Evolutionary conservation across 2,329 filamentous ascomycete species (phyloP).

Genomic region (Cytospora piceae): DNA sequence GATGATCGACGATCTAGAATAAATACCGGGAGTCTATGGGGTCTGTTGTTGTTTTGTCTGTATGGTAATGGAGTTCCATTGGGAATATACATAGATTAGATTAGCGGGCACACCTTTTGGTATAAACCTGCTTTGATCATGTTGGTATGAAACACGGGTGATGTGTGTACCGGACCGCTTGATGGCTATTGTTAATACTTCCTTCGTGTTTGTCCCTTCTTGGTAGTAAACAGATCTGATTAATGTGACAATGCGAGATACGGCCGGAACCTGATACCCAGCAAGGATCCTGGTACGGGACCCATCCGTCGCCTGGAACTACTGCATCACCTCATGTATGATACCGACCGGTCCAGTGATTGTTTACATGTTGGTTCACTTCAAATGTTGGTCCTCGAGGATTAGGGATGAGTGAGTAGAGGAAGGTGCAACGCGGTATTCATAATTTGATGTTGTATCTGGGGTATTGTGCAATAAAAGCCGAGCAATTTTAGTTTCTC

Average conservation of each 20-base stretch:
- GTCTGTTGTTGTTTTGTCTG: neutral
- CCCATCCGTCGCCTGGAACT: neutral
- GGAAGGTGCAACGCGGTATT: constrained; percentile 20
- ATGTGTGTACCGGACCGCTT: too few relatives aligned
- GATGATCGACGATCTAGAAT: neutral
- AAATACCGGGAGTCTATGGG: neutral
- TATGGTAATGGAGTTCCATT: neutral
- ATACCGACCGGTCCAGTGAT: neutral
- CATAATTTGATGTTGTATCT: constrained; percentile 25
- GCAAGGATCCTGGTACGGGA: neutral
- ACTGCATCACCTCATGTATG: neutral
- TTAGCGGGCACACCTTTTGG: neutral
- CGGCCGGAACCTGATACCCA: too few relatives aligned
- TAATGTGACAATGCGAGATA: neutral
- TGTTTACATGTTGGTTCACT: neutral
- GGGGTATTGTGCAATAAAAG: constrained; percentile 30
- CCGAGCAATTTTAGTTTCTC: constrained; percentile 14
- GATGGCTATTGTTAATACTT: neutral
- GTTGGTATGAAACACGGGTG: neutral
- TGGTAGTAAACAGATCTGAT: neutral
- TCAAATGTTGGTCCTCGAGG: neutral
- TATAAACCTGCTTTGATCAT: neutral
- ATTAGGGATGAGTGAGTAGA: neutral
- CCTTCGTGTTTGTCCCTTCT: too few relatives aligned
- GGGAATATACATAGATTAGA: neutral